Percentiles rank a stretch among this genome's conserved stretches.
Conservation (phyloP, 352 stramenopile species). For the Phytophthora tentaculata region DNA sequence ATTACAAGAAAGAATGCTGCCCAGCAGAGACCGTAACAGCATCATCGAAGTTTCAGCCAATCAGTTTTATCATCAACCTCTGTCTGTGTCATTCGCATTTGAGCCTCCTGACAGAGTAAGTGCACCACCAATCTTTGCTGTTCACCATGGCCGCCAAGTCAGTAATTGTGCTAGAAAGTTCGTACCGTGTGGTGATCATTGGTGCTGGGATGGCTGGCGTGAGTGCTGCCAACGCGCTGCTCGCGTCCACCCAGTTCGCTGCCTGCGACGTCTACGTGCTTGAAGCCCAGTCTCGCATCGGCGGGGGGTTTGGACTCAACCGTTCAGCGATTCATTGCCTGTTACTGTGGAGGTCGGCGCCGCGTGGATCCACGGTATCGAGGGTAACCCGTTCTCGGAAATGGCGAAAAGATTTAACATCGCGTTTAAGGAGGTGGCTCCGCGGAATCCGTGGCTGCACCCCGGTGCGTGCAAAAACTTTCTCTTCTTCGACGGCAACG, state of each 20-base stretch:
- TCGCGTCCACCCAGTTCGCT: slow-evolving; percentile 32
- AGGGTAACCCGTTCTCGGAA: slow-evolving; percentile 49
- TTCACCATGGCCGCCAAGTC: slow-evolving; percentile 19
- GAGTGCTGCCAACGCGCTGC: slow-evolving; percentile 48
- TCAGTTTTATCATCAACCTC: neutral
- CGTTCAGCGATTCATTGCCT: slow-evolving; percentile 50
- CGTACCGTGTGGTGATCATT: slow-evolving; percentile 52
- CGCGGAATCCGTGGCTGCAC: slow-evolving; percentile 67
- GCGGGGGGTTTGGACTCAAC: slow-evolving; percentile 52
- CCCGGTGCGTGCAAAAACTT: slow-evolving; percentile 54
- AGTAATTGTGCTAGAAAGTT: slow-evolving; percentile 14
- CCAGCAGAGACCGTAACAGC: too few species aligned
- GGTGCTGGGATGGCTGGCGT: slow-evolving; percentile 58
- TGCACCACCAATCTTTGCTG: neutral
- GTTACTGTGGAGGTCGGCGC: slow-evolving; percentile 62
- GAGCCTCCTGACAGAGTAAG: neutral
- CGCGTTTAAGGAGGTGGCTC: slow-evolving; percentile 52
- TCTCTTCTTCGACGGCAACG: slow-evolving; percentile 43
- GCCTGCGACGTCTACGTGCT: slow-evolving; percentile 49
- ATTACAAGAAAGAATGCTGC: too few species aligned
- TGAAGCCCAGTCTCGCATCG: slow-evolving; percentile 55
- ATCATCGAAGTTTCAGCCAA: slow-evolving; percentile 14
- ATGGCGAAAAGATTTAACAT: slow-evolving; percentile 49
- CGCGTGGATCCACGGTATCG: slow-evolving; percentile 67
- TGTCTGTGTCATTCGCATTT: slow-evolving; percentile 9